Base-by-base conservation (phyloP, 2,329 filamentous ascomycete genomes). In the Ceratocystis cacaofunesta region DNA sequence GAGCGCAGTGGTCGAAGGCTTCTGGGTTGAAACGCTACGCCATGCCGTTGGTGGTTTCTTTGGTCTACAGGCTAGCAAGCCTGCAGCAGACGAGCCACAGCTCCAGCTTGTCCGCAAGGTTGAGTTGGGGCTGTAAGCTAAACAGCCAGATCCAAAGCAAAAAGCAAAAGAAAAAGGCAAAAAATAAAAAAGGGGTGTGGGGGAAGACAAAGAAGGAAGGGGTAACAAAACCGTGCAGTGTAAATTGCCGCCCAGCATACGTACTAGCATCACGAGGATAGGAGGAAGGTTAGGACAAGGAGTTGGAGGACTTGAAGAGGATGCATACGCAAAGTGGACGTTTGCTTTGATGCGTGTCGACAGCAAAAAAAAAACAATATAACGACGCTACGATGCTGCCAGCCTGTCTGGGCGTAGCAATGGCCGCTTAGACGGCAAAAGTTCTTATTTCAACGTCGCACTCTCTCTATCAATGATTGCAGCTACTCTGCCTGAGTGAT, bases 11-110 rank as follows among this genome's bases (percentile, higher is more conserved):
- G 86, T 99, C 28, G 82, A 79, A 22, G 87, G 85, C 6, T 79
- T 99, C 69, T 94, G 95, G 80, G 80, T 84, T 70, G 88, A 84
- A 10, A 86, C 90, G 25, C 79, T 96, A 52, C 79, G 84, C 65
- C 76, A 81, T 69, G 89, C 79, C 1, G 82, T 96, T 1, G 77
- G 75, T 74, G 74, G 81, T 1, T 94, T 94, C 76, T 90, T 95
- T 76, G 72, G 70, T 1, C 62, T 73, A 19, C 69, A 71, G 25
- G 68, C 65, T 41, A 73, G 19, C 69, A 71, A 28, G 68, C 65
- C 44, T 68, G 68, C 67, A 69, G 36, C 36, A 65, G 5, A 71
- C 65, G 12, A 74, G 55, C 43, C 52, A 43, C 74, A 76, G 63
- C 77, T 85, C 78, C 77, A 83, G 63, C 69, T 78, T 66, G 83